Base-by-base conservation (phyloP, 768 basidiomycete species). In the Lactarius tabidus region DNA sequence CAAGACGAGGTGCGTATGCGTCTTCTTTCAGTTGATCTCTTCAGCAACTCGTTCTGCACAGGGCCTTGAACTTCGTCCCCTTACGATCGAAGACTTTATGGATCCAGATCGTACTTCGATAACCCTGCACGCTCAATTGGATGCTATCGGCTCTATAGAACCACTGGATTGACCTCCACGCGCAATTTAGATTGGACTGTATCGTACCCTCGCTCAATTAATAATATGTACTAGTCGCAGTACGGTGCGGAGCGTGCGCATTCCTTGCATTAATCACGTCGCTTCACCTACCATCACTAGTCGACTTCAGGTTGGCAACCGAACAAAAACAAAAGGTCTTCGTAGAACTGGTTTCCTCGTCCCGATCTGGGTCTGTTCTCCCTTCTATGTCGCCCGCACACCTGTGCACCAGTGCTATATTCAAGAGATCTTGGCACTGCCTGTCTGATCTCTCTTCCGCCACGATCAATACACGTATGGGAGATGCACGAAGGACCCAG, bases 21-120 rank as follows among this genome's bases (percentile, higher is more conserved):
- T 9, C 51, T 57, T 29, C 31, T 38, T 26, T 41, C 65, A 29
- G 57, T 54, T 53, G 23, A 12, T 20, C 20, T n/a, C 43, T 45
- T 28, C 17, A n/a, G 41, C 35, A 15, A 54, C 41, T 17, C 48
- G 29, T 33, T 5, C 17, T 29, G n/a, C n/a, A 10, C 71, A 93
- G 91, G 91, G 88, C 62, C 91, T 94, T 74, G 78, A 85, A 64
- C 79, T 94, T 60, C 87, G 94, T 57, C 87, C 91, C 9, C 76
- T 95, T 54, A 79, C 79, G 2, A 61, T 93, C 35, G 77, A 79
- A 15, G 94, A 96, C 74, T 95, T 96, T 75, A 79, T 80, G 59
- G 74, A 77, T 18, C 70, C 73, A 5, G 80, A 80, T 45, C 76
- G 73, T 2, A 60, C n/a, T 6, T 33, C n/a, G 15, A 62, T 43